Conservation (phyloP, 2,329 filamentous ascomycete genomes). For the Pseudogymnoascus sp. region DNA sequence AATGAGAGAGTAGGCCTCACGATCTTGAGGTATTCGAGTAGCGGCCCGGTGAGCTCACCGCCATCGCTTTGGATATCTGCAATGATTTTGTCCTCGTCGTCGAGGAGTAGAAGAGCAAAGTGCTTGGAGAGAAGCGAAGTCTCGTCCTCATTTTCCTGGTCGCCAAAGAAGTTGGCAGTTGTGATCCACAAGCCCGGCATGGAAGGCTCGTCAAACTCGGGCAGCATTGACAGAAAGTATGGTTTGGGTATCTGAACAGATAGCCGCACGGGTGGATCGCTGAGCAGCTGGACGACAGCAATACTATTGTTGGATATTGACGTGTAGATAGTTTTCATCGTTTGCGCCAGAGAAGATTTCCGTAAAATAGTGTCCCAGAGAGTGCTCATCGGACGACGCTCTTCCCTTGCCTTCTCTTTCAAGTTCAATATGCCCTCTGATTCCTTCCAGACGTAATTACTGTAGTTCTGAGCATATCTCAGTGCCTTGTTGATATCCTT, state of each 20-base stretch:
- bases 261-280: constrained; percentile 50
- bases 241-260: constrained; percentile 60
- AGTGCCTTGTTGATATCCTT: constrained; percentile 89
- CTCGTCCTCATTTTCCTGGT: constrained; percentile 61
- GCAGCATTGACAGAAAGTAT: constrained; percentile 66
- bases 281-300: constrained; percentile 68
- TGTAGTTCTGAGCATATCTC: constrained; percentile 85
- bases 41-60: constrained; percentile 66
- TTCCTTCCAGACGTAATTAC: constrained; percentile 87
- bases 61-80: constrained; percentile 70
- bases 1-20: constrained; percentile 64
- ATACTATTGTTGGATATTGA: constrained; percentile 80
- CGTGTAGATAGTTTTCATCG: constrained; percentile 74
- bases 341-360: constrained; percentile 71
- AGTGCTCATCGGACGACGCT: constrained; percentile 45
- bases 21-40: constrained; percentile 75
- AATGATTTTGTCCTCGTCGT: constrained; percentile 68
- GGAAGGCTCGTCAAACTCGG: constrained; percentile 58
- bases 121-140: constrained; percentile 71
- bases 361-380: constrained; percentile 66
- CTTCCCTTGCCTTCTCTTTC: constrained; percentile 75
- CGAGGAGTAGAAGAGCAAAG: constrained; percentile 77
- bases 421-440: constrained; percentile 73
- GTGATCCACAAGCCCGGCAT: constrained; percentile 79
- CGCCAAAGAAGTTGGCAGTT: constrained; percentile 69